Evolutionary conservation across 2,329 filamentous ascomycete genomes (phyloP).

Genomic region (Aureobasidium leucospermi): DNA sequence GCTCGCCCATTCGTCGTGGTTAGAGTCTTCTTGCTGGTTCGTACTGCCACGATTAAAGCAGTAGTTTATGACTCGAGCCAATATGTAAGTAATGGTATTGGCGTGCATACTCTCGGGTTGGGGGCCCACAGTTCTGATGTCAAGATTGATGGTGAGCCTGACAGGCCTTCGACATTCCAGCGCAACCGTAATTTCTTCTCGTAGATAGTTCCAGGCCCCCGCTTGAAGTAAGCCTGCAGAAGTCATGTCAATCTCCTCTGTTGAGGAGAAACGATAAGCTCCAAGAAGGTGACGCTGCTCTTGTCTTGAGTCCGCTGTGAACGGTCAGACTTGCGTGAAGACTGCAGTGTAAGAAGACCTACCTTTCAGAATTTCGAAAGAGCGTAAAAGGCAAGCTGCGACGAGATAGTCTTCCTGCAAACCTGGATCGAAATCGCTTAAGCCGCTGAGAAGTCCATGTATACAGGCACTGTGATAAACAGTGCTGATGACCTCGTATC

Average conservation of each 20-base stretch:
- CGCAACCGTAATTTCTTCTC: slow-evolving; percentile 50
- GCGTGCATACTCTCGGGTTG: slow-evolving; percentile 30
- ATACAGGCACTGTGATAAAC: background rate
- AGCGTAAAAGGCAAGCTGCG: slow-evolving; percentile 41
- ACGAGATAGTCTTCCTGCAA: slow-evolving; percentile 37
- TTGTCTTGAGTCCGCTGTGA: slow-evolving; percentile 19
- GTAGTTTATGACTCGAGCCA: slow-evolving; percentile 39
- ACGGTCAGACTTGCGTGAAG: background rate
- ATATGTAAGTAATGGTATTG: slow-evolving; percentile 36
- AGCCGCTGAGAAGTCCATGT: slow-evolving; percentile 31
- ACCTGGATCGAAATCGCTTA: slow-evolving; percentile 25
- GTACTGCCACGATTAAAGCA: slow-evolving; percentile 22
- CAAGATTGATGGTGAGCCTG: background rate
- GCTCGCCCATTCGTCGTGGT: background rate
- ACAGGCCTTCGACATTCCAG: slow-evolving; percentile 27
- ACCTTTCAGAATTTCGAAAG: slow-evolving; percentile 44
- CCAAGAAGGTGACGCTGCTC: slow-evolving; percentile 42
- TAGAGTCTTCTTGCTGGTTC: too few species aligned
- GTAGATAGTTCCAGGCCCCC: slow-evolving; percentile 46
- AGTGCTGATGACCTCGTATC: slow-evolving; percentile 18
- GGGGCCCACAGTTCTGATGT: background rate
- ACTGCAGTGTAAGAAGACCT: slow-evolving; percentile 14
- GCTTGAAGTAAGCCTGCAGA: slow-evolving; percentile 30
- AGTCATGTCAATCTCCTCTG: slow-evolving; percentile 20
- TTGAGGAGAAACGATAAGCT: slow-evolving; percentile 38